phyloP scores from a whole-genome alignment of 176 grass and related monocot genomes.

The Microstegium vimineum region DNA sequence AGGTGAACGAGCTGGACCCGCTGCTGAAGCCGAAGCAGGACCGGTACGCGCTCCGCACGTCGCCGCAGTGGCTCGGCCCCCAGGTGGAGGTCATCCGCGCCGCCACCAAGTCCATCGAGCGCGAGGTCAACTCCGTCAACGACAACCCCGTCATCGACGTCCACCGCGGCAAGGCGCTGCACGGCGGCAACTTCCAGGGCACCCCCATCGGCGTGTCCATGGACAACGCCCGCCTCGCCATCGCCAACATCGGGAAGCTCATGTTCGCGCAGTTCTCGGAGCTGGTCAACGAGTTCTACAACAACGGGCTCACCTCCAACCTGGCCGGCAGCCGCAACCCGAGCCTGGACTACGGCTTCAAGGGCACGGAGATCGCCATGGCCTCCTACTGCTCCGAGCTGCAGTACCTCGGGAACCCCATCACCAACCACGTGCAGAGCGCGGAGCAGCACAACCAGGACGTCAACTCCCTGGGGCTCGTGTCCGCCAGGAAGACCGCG shows the following conservation, averaged over 20 bases:
- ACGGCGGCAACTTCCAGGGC: constrained; percentile 95
- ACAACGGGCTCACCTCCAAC: constrained; percentile 93
- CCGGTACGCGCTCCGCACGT: constrained; percentile 92
- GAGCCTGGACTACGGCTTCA: constrained; percentile 92
- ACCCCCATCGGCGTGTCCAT: constrained; percentile 94
- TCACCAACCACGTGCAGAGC: constrained; percentile 97
- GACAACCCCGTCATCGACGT: constrained; percentile 98
- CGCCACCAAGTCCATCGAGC: constrained; percentile 92
- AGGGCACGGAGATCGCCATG: constrained; percentile 97
- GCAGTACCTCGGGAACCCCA: constrained; percentile 84
- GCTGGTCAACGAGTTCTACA: constrained; percentile 98
- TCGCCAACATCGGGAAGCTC: constrained; percentile 90
- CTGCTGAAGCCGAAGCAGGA: constrained; percentile 92
- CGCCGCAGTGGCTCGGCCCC: constrained; percentile 93
- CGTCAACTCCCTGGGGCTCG: constrained; percentile 88
- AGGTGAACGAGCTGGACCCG: constrained; percentile 71
- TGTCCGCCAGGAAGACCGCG: constrained; percentile 81
- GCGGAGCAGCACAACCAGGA: constrained; percentile 99
- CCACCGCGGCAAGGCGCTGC: constrained; percentile 73
- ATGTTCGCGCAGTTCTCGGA: constrained; percentile 99
- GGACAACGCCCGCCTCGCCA: constrained; percentile 90
- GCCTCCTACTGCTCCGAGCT: constrained; percentile 96
- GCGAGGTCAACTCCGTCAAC: constrained; percentile 98
- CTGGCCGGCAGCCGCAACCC: constrained; percentile 86
- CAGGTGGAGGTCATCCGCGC: constrained; percentile 88